Percentiles rank a stretch among this genome's conserved stretches.
Conservation (phyloP, 129 eudicot species). For the Centaurea solstitialis region DNA sequence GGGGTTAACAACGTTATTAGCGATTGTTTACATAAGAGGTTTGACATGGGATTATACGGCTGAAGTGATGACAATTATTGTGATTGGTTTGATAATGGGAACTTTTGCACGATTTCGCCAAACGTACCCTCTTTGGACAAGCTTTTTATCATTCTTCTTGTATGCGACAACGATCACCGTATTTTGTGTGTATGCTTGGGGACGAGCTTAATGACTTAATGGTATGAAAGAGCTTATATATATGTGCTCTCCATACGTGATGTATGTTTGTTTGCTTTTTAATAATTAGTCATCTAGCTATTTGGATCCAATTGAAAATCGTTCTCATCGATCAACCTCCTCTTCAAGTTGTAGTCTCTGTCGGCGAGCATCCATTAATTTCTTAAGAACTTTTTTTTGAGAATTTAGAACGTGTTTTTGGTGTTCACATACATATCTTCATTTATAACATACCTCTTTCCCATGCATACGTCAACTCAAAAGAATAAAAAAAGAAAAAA, state of each 20-base stretch:
- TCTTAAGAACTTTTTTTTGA: too few relatives aligned
- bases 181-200: not conserved
- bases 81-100: constrained; percentile 43
- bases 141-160: constrained; percentile 32
- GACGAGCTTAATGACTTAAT: not conserved
- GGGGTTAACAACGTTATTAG: constrained; percentile 41
- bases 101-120: constrained; percentile 28
- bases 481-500: too few relatives aligned
- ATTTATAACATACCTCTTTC: too few relatives aligned
- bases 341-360: too few relatives aligned
- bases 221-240: not conserved
- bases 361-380: too few relatives aligned
- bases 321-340: too few relatives aligned
- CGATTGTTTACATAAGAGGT: constrained; percentile 38
- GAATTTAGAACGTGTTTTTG: too few relatives aligned
- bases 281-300: not conserved
- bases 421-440: too few relatives aligned
- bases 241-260: not conserved
- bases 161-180: constrained; percentile 6
- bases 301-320: not conserved
- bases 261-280: not conserved
- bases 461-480: too few relatives aligned
- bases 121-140: constrained; percentile 49
- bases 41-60: constrained; percentile 53
- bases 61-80: constrained; percentile 46